Conservation (phyloP, 140 eudicot species). For the Cichorium intybus region DNA sequence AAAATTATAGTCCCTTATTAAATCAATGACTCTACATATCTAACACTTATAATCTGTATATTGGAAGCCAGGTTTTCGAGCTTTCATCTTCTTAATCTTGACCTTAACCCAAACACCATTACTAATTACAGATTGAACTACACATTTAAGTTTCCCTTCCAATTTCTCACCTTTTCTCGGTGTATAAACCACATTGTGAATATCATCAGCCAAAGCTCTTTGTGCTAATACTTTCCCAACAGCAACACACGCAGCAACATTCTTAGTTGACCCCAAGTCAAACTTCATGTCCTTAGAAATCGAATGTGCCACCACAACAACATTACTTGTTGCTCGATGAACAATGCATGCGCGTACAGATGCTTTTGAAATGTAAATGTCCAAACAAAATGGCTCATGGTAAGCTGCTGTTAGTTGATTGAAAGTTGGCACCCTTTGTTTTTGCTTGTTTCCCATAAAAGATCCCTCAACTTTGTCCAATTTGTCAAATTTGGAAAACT, state of each 20-base stretch:
- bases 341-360: slow-evolving; percentile 85
- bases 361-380: slow-evolving; percentile 67
- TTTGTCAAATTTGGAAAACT: slow-evolving; percentile 7
- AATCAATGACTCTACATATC: neutral
- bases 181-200: slow-evolving; percentile 75
- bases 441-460: slow-evolving; percentile 40
- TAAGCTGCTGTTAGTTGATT: slow-evolving; percentile 84
- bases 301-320: slow-evolving; percentile 82
- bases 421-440: slow-evolving; percentile 65
- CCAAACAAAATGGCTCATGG: slow-evolving; percentile 95
- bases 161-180: slow-evolving; percentile 71
- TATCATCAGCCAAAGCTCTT: slow-evolving; percentile 92
- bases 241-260: slow-evolving; percentile 58
- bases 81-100: slow-evolving; percentile 66
- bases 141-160: slow-evolving; percentile 68
- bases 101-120: slow-evolving; percentile 77
- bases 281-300: slow-evolving; percentile 88
- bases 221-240: slow-evolving; percentile 78
- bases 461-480: slow-evolving; percentile 4
- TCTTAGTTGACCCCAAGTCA: slow-evolving; percentile 76
- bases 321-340: slow-evolving; percentile 88
- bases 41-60: neutral
- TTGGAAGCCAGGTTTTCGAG: slow-evolving; percentile 24
- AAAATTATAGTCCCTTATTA: no score
- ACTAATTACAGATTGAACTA: slow-evolving; percentile 46